phyloP scores from a whole-genome alignment of 495 filamentous ascomycete species.

The Penicillium steckii region DNA sequence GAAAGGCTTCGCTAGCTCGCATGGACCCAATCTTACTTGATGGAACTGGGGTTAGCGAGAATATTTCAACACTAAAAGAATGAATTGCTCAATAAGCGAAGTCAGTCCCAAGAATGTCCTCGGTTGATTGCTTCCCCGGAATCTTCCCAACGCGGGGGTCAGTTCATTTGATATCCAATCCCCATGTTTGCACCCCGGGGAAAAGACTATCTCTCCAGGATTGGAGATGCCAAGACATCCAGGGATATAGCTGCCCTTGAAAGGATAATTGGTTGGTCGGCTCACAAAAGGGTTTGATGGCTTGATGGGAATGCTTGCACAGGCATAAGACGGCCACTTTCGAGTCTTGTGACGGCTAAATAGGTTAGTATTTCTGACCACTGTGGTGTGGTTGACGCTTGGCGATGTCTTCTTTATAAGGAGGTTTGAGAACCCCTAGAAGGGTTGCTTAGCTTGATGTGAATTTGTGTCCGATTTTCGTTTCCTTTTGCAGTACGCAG shows the following conservation, averaged over 20 bases:
- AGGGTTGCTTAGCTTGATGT: background rate
- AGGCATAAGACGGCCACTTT: background rate
- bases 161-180: background rate
- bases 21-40: background rate
- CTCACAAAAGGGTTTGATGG: background rate
- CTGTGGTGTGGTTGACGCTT: background rate
- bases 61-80: background rate
- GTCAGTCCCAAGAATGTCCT: background rate
- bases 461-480: background rate
- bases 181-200: background rate
- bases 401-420: background rate
- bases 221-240: conserved; percentile 15
- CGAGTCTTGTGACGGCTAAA: background rate
- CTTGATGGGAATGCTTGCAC: background rate
- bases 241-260: background rate
- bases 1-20: conserved; percentile 2
- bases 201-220: background rate
- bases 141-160: conserved; percentile 8
- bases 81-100: background rate
- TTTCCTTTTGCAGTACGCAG: background rate
- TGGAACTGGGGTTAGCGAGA: background rate
- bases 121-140: conserved; percentile 24
- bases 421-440: background rate
- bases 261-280: background rate
- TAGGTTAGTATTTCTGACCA: background rate